Evolutionary conservation across 208 protist genomes (phyloP), one percentile per base, ranked within the genome.

Genomic region (Acanthamoeba healyi): DNA sequence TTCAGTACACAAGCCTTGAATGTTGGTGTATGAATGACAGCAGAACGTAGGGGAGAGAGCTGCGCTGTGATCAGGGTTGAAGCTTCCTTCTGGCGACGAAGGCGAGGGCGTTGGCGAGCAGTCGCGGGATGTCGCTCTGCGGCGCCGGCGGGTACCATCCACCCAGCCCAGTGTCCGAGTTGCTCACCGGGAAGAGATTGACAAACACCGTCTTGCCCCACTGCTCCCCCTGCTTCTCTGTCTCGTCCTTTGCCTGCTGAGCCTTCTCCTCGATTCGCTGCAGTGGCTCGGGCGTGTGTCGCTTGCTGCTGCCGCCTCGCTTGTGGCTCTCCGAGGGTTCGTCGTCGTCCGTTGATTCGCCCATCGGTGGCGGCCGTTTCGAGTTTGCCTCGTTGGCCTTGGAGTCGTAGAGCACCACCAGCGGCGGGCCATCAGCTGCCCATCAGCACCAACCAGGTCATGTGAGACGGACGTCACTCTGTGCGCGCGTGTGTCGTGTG

Each of bases 191-290:
- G 70, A 79, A 79, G 3, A 79, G 34, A 24, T 79, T 79, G 19
- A 79, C 70, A n/a, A 49, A 79, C 15, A 79, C 70, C 2, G 70
- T 79, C 22, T 79, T 79, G 36, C 70, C 70, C 70, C 70, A 79
- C 36, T n/a, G n/a, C n/a, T n/a, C n/a, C n/a, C 19, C 36, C 22
- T 38, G 9, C 10, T 49, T 24, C 24, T n/a, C 44, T 22, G 36
- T 87, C 34, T 10, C 58, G 29, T 65, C 58, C 54, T 61, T 19
- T 26, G 7, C 54, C 54, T n/a, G 2, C 38, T n/a, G 19, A 46
- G 40, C 38, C 40, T 36, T 32, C 22, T n/a, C n/a, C n/a, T n/a
- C n/a, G n/a, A n/a, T n/a, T n/a, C n/a, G n/a, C n/a, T n/a, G n/a
- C n/a, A n/a, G n/a, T n/a, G n/a, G n/a, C n/a, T n/a, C n/a, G n/a